phyloP scores from a whole-genome alignment of 2,329 filamentous ascomycete species.

The Botrytis hyacinthi region DNA sequence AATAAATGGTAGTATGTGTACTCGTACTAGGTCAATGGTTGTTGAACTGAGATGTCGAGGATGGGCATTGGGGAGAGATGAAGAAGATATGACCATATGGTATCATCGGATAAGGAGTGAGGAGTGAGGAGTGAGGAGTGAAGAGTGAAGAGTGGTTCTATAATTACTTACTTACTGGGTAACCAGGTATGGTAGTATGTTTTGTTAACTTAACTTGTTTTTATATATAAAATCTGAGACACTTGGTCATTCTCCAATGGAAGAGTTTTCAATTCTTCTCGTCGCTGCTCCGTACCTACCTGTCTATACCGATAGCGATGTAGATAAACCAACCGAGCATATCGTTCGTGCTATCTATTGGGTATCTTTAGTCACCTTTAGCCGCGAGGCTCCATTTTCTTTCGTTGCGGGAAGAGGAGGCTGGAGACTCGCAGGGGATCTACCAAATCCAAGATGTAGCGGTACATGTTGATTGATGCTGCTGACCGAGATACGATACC shows the following conservation, averaged over 20 bases:
- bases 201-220: background rate
- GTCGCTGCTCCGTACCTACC: background rate
- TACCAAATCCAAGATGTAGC: background rate
- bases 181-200: background rate
- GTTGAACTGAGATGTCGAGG: background rate
- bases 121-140: background rate
- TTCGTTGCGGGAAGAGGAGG: slow-evolving; percentile 2
- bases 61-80: background rate
- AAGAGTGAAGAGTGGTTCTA: background rate
- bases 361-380: slow-evolving; percentile 6
- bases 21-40: background rate
- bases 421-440: slow-evolving; percentile 16
- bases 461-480: background rate
- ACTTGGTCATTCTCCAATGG: slow-evolving; percentile 1
- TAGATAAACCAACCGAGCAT: background rate
- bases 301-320: background rate
- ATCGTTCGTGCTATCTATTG: background rate
- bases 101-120: slow-evolving; percentile 6
- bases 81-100: background rate
- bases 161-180: background rate
- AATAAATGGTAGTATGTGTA: too few species aligned
- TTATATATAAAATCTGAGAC: slow-evolving; percentile 9
- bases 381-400: slow-evolving; percentile 15
- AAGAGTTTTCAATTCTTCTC: background rate
- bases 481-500: background rate